These are phyloP conservation scores for Cymodocea nodosa DNA, from an alignment of 116 monocot genomes.

Conservation along the genomic window DNA sequence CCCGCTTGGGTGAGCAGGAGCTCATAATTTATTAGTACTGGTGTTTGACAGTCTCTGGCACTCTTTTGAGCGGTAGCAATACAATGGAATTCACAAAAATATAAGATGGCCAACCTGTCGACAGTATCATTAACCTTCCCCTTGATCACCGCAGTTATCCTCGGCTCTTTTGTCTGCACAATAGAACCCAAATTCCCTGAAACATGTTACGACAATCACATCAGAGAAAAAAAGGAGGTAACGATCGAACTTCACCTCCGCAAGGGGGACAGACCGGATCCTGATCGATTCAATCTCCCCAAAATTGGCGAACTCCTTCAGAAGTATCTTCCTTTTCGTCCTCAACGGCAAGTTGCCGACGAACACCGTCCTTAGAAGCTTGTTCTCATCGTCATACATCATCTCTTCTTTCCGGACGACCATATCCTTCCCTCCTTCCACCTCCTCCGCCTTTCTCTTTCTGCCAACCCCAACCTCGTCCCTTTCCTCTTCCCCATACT, in stretches of 20 bases:
- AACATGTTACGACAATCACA: not conserved
- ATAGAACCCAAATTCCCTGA: conserved; percentile 4
- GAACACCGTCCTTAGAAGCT: conserved; percentile 87
- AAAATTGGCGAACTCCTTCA: conserved; percentile 69
- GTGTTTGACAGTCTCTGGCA: no score
- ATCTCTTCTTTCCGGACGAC: conserved; percentile 13
- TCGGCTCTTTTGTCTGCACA: conserved; percentile 60
- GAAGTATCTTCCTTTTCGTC: conserved; percentile 57
- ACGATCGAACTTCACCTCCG: conserved; percentile 35
- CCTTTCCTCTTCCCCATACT: conserved; percentile 20
- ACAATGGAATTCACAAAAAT: not conserved
- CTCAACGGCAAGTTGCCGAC: conserved; percentile 76
- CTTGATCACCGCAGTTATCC: conserved; percentile 62
- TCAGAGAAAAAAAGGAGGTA: not conserved
- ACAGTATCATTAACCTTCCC: conserved; percentile 66
- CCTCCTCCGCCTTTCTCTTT: conserved; percentile 68
- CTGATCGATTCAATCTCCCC: conserved; percentile 82
- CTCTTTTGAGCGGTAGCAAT: no score
- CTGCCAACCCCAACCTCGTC: conserved; percentile 23
- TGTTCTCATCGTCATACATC: conserved; percentile 69
- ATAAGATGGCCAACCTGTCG: conserved; percentile 46
- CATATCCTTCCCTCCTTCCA: conserved; percentile 9
- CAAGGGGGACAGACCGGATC: conserved; percentile 74
- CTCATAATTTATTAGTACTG: no score
- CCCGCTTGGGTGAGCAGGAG: no score